Evolutionary conservation across 345 rosid species (phyloP).

Genomic region (Sapria himalayana): DNA sequence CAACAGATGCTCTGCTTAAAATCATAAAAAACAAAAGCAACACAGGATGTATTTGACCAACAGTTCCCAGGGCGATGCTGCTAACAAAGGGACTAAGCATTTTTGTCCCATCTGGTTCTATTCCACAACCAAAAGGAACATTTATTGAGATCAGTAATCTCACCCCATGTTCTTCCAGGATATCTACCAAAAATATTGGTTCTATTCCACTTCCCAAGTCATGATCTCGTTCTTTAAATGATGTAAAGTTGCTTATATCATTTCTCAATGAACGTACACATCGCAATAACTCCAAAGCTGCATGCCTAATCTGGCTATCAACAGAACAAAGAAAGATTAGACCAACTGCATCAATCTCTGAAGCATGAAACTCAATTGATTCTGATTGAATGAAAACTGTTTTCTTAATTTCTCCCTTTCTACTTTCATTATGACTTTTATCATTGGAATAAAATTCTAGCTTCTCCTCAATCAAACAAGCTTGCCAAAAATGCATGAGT

Average conservation of each 20-base stretch:
- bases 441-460: slow-evolving; percentile 28
- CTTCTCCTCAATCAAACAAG: slow-evolving; percentile 62
- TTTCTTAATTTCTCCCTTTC: slow-evolving; percentile 45
- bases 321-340: slow-evolving; percentile 83
- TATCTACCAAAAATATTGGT: slow-evolving; percentile 83
- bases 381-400: slow-evolving; percentile 57
- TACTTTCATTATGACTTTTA: slow-evolving; percentile 22
- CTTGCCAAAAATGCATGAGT: slow-evolving; percentile 98
- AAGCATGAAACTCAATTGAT: slow-evolving; percentile 61
- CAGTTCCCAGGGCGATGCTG: too few species aligned
- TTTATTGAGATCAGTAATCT: slow-evolving; percentile 10
- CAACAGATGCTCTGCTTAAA: slow-evolving; percentile 3
- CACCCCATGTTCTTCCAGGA: slow-evolving; percentile 97
- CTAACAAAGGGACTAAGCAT: too few species aligned
- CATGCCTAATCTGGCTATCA: slow-evolving; percentile 93
- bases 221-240: slow-evolving; percentile 38
- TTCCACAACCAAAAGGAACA: too few species aligned
- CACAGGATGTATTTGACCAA: too few species aligned
- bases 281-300: slow-evolving; percentile 82
- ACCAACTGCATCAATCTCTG: slow-evolving; percentile 96
- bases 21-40: slow-evolving; percentile 4
- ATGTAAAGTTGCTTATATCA: slow-evolving; percentile 48
- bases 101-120: too few species aligned
- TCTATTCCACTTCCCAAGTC: slow-evolving; percentile 49
- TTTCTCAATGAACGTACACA: slow-evolving; percentile 91